These are phyloP conservation scores for Neurospora discreta DNA, from an alignment of 495 filamentous ascomycete species.

Conservation along the genomic window DNA sequence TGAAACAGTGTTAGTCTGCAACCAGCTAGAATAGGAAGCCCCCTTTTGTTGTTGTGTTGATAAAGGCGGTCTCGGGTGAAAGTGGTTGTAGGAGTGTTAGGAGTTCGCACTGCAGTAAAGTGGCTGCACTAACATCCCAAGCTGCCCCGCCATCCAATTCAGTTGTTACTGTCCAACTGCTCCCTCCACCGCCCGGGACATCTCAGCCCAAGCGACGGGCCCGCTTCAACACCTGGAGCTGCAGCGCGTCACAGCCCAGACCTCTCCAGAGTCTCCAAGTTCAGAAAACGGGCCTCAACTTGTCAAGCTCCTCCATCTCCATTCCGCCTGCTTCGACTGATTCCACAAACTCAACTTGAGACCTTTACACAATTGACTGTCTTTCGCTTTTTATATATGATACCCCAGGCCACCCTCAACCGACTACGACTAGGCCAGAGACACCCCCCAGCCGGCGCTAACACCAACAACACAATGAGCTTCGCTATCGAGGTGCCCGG, in stretches of 20 bases:
- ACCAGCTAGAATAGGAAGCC: background rate
- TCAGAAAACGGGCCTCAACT: background rate
- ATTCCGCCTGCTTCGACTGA: background rate
- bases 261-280: background rate
- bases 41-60: background rate
- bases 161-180: background rate
- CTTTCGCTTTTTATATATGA: background rate
- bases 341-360: background rate
- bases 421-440: background rate
- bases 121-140: background rate
- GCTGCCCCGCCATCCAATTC: background rate
- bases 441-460: background rate
- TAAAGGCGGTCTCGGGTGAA: background rate
- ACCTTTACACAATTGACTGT: background rate
- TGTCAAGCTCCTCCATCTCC: background rate
- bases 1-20: background rate
- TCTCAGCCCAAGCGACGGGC: background rate
- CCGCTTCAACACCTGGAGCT: background rate
- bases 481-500: conserved; percentile 45
- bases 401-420: background rate
- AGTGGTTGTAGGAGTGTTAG: background rate
- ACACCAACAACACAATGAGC: conserved; percentile 25
- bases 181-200: too few relatives aligned
- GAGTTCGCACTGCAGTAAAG: background rate
- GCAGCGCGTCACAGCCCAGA: background rate